Conservation (phyloP, 352 stramenopile species). For the Globisporangium polare region DNA sequence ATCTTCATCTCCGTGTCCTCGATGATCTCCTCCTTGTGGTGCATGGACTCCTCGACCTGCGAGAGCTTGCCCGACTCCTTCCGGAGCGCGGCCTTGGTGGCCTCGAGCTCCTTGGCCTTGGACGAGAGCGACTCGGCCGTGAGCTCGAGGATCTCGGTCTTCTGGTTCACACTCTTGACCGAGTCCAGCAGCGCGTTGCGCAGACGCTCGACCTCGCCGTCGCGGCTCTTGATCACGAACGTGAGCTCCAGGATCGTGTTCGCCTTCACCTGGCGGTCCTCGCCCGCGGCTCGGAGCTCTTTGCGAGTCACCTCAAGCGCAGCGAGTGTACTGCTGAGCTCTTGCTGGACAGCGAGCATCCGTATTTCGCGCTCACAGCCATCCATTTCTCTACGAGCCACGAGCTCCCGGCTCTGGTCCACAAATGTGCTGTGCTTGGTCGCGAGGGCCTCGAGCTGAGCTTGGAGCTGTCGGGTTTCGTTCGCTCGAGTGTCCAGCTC, state of each 20-base stretch:
- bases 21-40: constrained; percentile 52
- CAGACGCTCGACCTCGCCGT: constrained; percentile 65
- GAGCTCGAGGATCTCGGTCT: constrained; percentile 64
- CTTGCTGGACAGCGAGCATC: constrained; percentile 22
- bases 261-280: constrained; percentile 48
- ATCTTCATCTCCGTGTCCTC: constrained; percentile 64
- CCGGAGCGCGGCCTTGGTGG: constrained; percentile 40
- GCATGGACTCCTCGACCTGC: constrained; percentile 58
- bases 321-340: constrained; percentile 14
- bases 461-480: constrained; percentile 24
- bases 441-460: constrained; percentile 15
- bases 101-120: constrained; percentile 64
- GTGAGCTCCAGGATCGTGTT: constrained; percentile 69
- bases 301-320: constrained; percentile 25
- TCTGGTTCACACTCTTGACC: constrained; percentile 48
- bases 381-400: constrained; percentile 41
- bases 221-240: constrained; percentile 70
- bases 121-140: constrained; percentile 54
- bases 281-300: constrained; percentile 27
- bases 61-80: constrained; percentile 51
- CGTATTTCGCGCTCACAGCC: constrained; percentile 28
- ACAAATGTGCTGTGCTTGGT: constrained; percentile 13
- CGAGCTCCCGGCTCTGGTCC: constrained; percentile 18
- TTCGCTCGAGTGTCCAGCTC: constrained; percentile 23
- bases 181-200: constrained; percentile 44